phyloP scores from a whole-genome alignment of 305 asterid genomes.

The Fraxinus velutina region DNA sequence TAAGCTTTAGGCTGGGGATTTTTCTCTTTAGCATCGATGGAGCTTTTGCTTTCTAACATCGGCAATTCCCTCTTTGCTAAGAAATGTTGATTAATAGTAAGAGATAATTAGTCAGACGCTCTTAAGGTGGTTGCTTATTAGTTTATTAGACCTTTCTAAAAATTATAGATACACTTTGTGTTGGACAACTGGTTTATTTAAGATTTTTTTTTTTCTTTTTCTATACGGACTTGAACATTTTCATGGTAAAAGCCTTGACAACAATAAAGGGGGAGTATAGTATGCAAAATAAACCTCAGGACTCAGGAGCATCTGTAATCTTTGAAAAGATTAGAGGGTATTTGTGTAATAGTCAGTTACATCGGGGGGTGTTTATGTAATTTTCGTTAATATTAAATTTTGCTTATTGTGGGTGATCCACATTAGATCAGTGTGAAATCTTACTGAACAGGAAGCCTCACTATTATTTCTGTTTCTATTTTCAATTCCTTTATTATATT shows the following conservation, averaged over 20 bases:
- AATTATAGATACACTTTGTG: background rate
- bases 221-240: background rate
- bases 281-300: background rate
- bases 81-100: background rate
- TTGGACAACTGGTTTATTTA: background rate
- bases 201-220: background rate
- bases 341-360: background rate
- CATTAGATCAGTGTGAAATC: slow-evolving; percentile 5
- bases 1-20: background rate
- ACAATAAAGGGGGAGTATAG: background rate
- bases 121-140: background rate
- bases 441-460: background rate
- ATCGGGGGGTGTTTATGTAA: background rate
- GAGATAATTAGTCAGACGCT: background rate
- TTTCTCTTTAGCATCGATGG: background rate
- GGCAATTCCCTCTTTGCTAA: background rate
- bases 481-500: background rate
- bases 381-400: background rate
- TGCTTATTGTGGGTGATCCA: background rate
- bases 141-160: background rate
- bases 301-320: background rate
- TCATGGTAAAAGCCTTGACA: background rate
- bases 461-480: background rate
- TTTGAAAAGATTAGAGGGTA: background rate
- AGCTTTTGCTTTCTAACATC: background rate